A percentile compares a stretch with the other conserved stretches of the same genome.
Conservation (phyloP, 2,329 filamentous ascomycete species). For the Mollisia scopiformis region DNA sequence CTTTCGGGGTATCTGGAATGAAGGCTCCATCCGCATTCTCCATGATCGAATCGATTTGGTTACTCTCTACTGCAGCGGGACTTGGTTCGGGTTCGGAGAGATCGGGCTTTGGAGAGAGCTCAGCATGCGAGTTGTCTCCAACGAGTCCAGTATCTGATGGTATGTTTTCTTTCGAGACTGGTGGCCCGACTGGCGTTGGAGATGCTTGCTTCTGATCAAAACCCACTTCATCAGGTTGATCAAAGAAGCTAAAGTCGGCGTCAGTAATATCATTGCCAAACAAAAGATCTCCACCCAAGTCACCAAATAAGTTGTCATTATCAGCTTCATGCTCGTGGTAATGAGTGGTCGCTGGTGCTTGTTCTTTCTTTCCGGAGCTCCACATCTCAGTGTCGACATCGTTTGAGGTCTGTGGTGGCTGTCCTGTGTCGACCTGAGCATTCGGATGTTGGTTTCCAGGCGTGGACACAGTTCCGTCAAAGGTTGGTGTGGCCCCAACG, state of each 20-base stretch:
- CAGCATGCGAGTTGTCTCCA: background rate
- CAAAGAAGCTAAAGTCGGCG: conserved; percentile 83
- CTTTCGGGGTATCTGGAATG: background rate
- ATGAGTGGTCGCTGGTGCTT: conserved; percentile 22
- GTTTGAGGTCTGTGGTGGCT: conserved; percentile 10
- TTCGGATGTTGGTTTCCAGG: conserved; percentile 47
- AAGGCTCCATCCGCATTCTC: background rate
- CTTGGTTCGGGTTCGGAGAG: background rate
- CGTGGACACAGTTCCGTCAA: conserved; percentile 59
- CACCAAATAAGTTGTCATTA: conserved; percentile 62
- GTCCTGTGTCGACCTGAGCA: conserved; percentile 43
- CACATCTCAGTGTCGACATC: conserved; percentile 33
- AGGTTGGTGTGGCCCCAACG: conserved; percentile 56
- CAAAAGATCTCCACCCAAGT: conserved; percentile 66
- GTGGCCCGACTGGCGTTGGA: conserved; percentile 3
- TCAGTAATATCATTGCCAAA: conserved; percentile 77
- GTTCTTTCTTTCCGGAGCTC: conserved; percentile 31
- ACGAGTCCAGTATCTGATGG: background rate
- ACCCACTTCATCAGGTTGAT: conserved; percentile 53
- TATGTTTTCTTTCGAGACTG: background rate
- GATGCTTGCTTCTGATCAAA: conserved; percentile 25
- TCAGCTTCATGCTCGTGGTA: conserved; percentile 34
- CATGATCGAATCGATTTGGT: background rate
- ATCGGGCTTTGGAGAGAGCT: background rate
- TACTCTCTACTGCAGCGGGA: background rate